These are phyloP conservation scores for Irpex sp. DNA, from an alignment of 1,284 basidiomycete genomes.

Conservation along the genomic window DNA sequence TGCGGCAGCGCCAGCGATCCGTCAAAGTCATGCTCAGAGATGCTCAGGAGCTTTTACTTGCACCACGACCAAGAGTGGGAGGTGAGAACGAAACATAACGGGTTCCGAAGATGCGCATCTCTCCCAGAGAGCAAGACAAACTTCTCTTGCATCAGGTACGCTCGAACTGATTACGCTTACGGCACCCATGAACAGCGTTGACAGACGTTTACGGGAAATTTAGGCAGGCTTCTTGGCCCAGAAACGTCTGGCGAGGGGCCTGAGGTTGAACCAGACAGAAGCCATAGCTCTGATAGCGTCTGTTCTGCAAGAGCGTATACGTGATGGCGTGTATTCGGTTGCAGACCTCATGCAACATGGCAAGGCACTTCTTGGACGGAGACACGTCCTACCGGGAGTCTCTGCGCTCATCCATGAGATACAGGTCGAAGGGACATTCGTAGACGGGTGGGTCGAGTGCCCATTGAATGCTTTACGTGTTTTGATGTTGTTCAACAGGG, in stretches of 20 bases:
- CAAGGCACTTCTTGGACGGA: conserved; percentile 82
- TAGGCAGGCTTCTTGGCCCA: conserved; percentile 88
- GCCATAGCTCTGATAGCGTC: conserved; percentile 87
- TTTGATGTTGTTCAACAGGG: conserved; percentile 41
- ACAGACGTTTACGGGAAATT: background rate
- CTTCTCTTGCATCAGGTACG: conserved; percentile 36
- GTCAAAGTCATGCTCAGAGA: background rate
- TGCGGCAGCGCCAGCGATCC: background rate
- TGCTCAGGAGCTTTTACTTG: background rate
- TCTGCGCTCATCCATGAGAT: conserved; percentile 71
- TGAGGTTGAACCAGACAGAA: conserved; percentile 85
- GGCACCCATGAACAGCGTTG: background rate
- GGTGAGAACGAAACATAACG: conserved; percentile 2
- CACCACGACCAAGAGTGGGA: background rate
- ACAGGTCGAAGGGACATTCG: conserved; percentile 91
- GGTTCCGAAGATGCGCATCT: conserved; percentile 28
- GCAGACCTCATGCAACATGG: conserved; percentile 91
- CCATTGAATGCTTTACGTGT: conserved; percentile 4
- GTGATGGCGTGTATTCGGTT: conserved; percentile 91
- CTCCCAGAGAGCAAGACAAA: conserved; percentile 36
- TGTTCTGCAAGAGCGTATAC: conserved; percentile 90
- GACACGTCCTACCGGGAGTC: conserved; percentile 87
- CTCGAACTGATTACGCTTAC: background rate
- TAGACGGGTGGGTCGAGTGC: conserved; percentile 59
- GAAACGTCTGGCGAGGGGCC: conserved; percentile 88